Evolutionary conservation across 2,329 filamentous ascomycete genomes (phyloP).

Genomic region (Albophoma yamanashiensis): DNA sequence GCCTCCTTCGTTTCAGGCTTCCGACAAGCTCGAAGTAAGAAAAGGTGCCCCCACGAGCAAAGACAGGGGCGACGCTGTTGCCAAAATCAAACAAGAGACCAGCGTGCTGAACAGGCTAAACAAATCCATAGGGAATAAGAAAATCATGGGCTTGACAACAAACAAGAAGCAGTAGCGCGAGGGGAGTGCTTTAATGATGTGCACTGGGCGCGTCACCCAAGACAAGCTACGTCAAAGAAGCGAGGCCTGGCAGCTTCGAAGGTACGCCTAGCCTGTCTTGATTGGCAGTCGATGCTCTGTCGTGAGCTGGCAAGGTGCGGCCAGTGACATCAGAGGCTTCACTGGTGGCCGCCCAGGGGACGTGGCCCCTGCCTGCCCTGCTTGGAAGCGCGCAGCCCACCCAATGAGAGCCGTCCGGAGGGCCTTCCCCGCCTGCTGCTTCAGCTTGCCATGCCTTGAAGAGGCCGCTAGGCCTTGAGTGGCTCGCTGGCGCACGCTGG

Average conservation of each 20-base stretch:
- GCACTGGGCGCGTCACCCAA: neutral
- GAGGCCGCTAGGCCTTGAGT: neutral
- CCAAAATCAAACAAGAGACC: neutral
- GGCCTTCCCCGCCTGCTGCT: neutral
- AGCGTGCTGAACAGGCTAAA: neutral
- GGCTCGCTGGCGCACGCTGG: conserved; percentile 4
- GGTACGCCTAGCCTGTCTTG: neutral
- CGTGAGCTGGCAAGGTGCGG: neutral
- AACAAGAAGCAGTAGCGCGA: neutral
- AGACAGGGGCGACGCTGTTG: neutral
- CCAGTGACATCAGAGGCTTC: conserved; percentile 25
- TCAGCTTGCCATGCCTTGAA: neutral
- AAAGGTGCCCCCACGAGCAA: neutral
- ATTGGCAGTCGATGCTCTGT: neutral
- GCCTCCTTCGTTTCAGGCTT: neutral
- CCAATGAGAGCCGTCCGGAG: neutral
- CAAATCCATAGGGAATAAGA: neutral
- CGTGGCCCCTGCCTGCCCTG: neutral
- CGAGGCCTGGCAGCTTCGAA: neutral
- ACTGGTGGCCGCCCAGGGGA: conserved; percentile 26
- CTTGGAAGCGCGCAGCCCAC: neutral
- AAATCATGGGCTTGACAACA: neutral
- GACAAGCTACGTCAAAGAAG: neutral
- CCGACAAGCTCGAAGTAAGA: neutral
- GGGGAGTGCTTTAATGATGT: neutral